Conservation (phyloP, 2,329 filamentous ascomycete species). For the Pseudogymnoascus sp. region DNA sequence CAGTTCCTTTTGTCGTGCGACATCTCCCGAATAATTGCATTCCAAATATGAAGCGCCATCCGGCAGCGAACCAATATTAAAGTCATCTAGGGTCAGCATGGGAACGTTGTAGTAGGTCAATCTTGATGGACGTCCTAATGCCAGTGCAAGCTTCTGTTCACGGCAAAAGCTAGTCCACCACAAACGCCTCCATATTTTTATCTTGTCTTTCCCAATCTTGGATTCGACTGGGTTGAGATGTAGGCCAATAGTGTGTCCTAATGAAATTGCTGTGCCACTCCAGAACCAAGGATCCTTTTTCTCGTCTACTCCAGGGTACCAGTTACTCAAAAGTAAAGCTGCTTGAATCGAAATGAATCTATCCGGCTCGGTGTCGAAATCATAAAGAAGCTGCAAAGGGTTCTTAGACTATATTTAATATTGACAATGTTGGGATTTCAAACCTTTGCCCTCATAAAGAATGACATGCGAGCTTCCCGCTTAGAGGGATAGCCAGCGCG, state of each 20-base stretch:
- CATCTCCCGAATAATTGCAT: slow-evolving; percentile 61
- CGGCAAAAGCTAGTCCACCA: slow-evolving; percentile 97
- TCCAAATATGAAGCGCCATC: slow-evolving; percentile 59
- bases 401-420: not conserved
- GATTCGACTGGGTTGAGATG: slow-evolving; percentile 71
- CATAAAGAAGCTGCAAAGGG: slow-evolving; percentile 58
- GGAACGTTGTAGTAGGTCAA: slow-evolving; percentile 89
- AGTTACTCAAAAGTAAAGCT: slow-evolving; percentile 83
- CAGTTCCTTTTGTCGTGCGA: slow-evolving; percentile 63
- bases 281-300: slow-evolving; percentile 96
- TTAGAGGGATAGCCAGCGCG: slow-evolving; percentile 67
- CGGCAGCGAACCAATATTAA: slow-evolving; percentile 64
- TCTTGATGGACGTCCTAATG: slow-evolving; percentile 80
- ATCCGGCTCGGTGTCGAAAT: slow-evolving; percentile 87
- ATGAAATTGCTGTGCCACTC: slow-evolving; percentile 87
- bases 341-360: slow-evolving; percentile 78
- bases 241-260: slow-evolving; percentile 82
- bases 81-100: slow-evolving; percentile 74
- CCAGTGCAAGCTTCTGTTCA: slow-evolving; percentile 82
- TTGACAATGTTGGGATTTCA: not conserved
- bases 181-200: slow-evolving; percentile 80
- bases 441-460: slow-evolving; percentile 68
- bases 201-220: slow-evolving; percentile 60
- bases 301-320: slow-evolving; percentile 90
- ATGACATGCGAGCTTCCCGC: slow-evolving; percentile 71